Percentiles rank a stretch among this genome's conserved stretches.
Conservation (phyloP, 768 basidiomycete genomes). For the Exsudoporus frostii region DNA sequence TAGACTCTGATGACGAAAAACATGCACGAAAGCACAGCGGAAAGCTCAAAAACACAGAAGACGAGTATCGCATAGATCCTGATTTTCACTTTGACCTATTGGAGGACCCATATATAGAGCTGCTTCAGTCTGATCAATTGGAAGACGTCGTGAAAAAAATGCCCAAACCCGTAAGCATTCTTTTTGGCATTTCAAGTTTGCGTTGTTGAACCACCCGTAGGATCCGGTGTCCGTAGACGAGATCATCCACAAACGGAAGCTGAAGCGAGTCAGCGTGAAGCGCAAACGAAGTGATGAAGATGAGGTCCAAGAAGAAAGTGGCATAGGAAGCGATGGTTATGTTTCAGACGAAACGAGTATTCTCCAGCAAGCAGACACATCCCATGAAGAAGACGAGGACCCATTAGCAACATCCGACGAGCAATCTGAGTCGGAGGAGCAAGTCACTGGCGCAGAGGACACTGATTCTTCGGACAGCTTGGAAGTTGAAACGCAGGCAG, state of each 20-base stretch:
- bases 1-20: conserved; percentile 77
- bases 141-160: conserved; percentile 61
- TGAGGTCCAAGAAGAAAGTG: conserved; percentile 38
- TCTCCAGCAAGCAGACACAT: conserved; percentile 27
- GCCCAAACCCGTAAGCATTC: conserved; percentile 51
- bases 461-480: conserved; percentile 55
- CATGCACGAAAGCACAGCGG: conserved; percentile 19
- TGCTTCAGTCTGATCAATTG: conserved; percentile 43
- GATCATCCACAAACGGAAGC: conserved; percentile 75
- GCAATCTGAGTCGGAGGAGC: conserved; percentile 30
- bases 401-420: conserved; percentile 34
- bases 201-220: conserved; percentile 34
- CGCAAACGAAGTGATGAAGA: conserved; percentile 51
- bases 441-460: conserved; percentile 32
- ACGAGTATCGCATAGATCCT: conserved; percentile 68
- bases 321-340: conserved; percentile 23
- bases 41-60: conserved; percentile 35
- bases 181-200: conserved; percentile 7
- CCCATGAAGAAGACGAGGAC: conserved; percentile 31
- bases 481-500: conserved; percentile 55
- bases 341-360: neutral
- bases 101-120: conserved; percentile 65
- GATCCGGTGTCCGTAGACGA: conserved; percentile 87
- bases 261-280: conserved; percentile 45
- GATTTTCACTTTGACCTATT: conserved; percentile 80